Percentiles rank a stretch among this genome's conserved stretches.
phyloP scores from a whole-genome alignment of 345 rosid genomes.

The Sonneratia caseolaris region DNA sequence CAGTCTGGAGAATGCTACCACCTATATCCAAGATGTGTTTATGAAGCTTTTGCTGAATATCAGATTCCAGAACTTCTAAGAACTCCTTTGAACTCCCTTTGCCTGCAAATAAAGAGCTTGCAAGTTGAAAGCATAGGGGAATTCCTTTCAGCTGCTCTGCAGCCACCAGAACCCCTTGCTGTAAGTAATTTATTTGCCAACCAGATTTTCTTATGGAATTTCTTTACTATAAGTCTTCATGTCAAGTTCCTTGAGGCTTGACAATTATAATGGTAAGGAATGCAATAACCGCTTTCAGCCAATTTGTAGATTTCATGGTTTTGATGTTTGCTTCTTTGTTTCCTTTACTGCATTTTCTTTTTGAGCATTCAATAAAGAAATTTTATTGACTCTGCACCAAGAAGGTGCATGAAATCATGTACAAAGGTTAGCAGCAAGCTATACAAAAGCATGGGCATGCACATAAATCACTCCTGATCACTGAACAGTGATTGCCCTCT shows the following conservation, averaged over 20 bases:
- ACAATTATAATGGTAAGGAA: neutral
- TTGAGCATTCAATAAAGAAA: too few species aligned
- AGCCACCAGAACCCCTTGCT: constrained; percentile 81
- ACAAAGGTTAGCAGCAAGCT: too few species aligned
- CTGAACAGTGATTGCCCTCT: too few species aligned
- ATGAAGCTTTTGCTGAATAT: constrained; percentile 91
- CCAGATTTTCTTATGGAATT: neutral
- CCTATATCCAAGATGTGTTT: constrained; percentile 79
- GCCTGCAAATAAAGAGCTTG: constrained; percentile 97
- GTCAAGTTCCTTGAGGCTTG: neutral
- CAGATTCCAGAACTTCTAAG: constrained; percentile 98
- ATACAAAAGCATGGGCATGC: too few species aligned
- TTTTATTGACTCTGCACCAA: too few species aligned
- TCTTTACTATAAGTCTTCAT: neutral
- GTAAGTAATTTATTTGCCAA: constrained; percentile 37
- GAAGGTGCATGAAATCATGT: too few species aligned
- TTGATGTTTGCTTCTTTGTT: neutral
- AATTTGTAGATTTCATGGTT: neutral
- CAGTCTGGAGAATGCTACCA: constrained; percentile 95
- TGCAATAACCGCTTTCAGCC: neutral
- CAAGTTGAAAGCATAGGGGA: constrained; percentile 83
- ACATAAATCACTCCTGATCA: too few species aligned
- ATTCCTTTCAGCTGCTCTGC: constrained; percentile 91
- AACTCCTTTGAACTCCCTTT: constrained; percentile 96
- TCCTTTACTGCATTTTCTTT: neutral